Conservation (phyloP, 345 rosid species). For the Citrus glauca region DNA sequence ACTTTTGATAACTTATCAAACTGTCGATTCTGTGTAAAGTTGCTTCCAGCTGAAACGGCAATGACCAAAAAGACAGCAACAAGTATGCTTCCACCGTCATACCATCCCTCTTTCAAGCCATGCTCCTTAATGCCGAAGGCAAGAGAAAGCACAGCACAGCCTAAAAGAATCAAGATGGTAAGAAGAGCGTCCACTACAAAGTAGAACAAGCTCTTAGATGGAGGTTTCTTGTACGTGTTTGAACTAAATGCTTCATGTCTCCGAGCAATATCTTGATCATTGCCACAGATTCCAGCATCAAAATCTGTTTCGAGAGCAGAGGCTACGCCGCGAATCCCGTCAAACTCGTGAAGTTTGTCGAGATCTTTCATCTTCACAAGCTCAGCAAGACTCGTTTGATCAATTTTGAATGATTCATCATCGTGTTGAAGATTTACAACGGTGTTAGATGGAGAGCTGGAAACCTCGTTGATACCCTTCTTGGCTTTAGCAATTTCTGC, state of each 20-base stretch:
- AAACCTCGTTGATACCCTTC: background rate
- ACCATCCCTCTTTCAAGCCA: conserved; percentile 65
- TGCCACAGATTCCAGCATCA: conserved; percentile 34
- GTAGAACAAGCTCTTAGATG: conserved; percentile 41
- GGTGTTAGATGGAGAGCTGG: conserved; percentile 12
- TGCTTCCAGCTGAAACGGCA: conserved; percentile 47
- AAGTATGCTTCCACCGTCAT: conserved; percentile 66
- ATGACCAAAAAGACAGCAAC: conserved; percentile 55
- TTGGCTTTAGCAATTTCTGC: background rate
- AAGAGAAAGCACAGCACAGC: conserved; percentile 56
- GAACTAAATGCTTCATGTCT: conserved; percentile 50
- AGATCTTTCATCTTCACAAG: conserved; percentile 42
- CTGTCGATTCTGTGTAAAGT: conserved; percentile 46
- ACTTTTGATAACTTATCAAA: conserved; percentile 47
- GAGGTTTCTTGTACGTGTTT: conserved; percentile 66
- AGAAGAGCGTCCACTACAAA: conserved; percentile 47
- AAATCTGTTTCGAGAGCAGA: conserved; percentile 33
- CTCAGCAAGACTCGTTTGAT: conserved; percentile 27
- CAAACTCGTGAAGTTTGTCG: conserved; percentile 25
- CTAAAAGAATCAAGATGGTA: conserved; percentile 52
- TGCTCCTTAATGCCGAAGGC: conserved; percentile 56
- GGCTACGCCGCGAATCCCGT: conserved; percentile 38
- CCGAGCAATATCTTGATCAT: conserved; percentile 27
- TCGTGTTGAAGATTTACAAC: conserved; percentile 15
- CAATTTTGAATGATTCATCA: conserved; percentile 21